phyloP scores from a whole-genome alignment of 345 rosid genomes.

The Pistacia vera region DNA sequence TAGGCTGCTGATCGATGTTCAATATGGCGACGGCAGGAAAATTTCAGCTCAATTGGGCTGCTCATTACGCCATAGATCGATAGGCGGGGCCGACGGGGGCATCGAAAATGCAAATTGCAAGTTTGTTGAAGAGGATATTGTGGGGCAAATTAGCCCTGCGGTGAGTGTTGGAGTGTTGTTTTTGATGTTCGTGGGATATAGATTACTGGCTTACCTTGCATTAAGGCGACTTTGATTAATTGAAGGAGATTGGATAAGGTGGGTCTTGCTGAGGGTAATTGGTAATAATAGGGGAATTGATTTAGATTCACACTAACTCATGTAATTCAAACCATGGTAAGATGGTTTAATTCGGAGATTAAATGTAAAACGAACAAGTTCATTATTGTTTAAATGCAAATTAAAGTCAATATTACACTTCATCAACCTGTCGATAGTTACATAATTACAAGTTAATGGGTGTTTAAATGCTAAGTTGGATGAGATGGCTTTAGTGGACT shows the following conservation, averaged over 20 bases:
- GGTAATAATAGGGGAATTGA: neutral
- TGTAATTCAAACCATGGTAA: no score
- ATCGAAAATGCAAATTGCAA: slow-evolving; percentile 43
- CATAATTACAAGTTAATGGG: no score
- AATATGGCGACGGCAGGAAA: slow-evolving; percentile 59
- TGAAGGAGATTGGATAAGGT: slow-evolving; percentile 2
- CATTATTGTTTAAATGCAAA: neutral
- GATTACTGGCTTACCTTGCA: slow-evolving; percentile 81
- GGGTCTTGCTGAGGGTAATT: neutral
- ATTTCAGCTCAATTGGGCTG: slow-evolving; percentile 59
- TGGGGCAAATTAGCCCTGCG: slow-evolving; percentile 58
- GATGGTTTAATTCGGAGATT: neutral
- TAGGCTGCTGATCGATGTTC: slow-evolving; percentile 58
- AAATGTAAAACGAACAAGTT: neutral
- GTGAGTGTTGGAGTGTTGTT: slow-evolving; percentile 48
- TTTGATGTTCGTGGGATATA: slow-evolving; percentile 79
- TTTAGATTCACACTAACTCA: neutral
- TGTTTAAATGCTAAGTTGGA: no score
- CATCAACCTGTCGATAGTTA: no score
- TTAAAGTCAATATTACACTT: neutral
- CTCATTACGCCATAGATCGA: slow-evolving; percentile 5
- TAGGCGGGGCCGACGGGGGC: neutral
- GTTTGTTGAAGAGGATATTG: slow-evolving; percentile 64
- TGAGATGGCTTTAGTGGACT: no score
- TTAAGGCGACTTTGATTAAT: slow-evolving; percentile 53